Base-by-base conservation (phyloP, 2,329 filamentous ascomycete genomes). In the Diplodia intermedia region DNA sequence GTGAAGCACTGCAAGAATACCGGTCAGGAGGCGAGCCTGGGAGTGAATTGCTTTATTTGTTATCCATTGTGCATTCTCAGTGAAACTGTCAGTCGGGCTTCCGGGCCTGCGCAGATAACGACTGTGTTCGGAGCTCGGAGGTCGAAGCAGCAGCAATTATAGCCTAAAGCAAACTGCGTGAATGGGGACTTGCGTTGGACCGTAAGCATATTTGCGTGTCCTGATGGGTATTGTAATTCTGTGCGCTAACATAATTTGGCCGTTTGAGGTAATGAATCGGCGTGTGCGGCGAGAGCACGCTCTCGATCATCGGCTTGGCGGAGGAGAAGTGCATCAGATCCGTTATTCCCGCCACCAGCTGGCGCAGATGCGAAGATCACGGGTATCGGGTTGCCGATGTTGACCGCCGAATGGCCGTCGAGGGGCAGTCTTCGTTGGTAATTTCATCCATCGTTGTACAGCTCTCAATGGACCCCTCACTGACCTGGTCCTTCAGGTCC, bases 401-500 rank as follows among this genome's bases (percentile, higher is more conserved):
- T 29, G 20, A 40, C 43, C 43, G 43, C 9, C 5, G 14, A 47
- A 23, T 12, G 38, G 23, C 33, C 14, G 9, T 38, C 1, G 36
- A 38, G 36, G 36, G 36, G 2, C 36, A 11, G 36, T 12, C 36
- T 4, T 38, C 9, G 56, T 31, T 47, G 56, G 38, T 3, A 61
- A 20, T 11, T 29, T 18, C 40, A 50, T 33, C 26, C 14, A 23
- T 33, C 18, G n/a, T 62, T 11, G 14, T 23, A 26, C 7, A 62
- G 29, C 47, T 33, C 9, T 60, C 38, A 26, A 47, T 47, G 43
- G 38, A 18, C 4, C 1, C 8, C 20, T 66, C 53, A 66, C 40
- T 66, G 53, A 31, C 63, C 63, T 18, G 40, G 53, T 2, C 63
- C 63, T n/a, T 50, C 54, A 4, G 52, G 52, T 11, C 52, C 53